Evolutionary conservation across 805 yeast genomes (phyloP).

Genomic region (Blastobotrys parvus): DNA sequence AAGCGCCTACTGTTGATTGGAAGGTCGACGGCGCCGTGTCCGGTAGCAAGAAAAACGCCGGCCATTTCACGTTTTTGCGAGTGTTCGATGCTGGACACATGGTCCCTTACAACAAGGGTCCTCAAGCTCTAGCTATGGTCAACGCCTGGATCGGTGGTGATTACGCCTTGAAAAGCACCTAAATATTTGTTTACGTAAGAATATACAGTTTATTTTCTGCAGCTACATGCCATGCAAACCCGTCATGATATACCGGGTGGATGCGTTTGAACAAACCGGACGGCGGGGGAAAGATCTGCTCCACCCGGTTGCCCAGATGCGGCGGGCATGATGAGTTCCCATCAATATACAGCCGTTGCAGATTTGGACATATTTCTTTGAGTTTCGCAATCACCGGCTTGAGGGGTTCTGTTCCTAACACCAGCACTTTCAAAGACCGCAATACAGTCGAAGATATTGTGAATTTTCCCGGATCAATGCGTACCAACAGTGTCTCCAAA

Average conservation of each 20-base stretch:
- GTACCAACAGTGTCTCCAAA: background rate
- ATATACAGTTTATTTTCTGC: background rate
- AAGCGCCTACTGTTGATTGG: constrained; percentile 26
- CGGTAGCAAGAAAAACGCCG: constrained; percentile 55
- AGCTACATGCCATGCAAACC: background rate
- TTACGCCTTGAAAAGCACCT: too few relatives aligned
- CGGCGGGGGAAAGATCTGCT: background rate
- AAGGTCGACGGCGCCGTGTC: constrained; percentile 39
- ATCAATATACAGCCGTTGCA: background rate
- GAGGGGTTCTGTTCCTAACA: background rate
- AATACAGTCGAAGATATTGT: background rate
- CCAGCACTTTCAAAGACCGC: background rate
- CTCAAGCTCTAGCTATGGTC: constrained; percentile 63
- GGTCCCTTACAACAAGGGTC: constrained; percentile 83
- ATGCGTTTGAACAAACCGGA: background rate
- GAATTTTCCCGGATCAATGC: background rate
- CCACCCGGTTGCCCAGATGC: background rate
- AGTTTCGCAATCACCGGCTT: background rate
- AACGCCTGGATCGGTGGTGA: constrained; percentile 74
- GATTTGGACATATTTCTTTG: background rate
- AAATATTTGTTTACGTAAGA: too few relatives aligned
- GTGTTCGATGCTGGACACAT: constrained; percentile 86
- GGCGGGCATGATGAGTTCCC: background rate
- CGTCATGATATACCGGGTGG: background rate
- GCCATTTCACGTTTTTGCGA: constrained; percentile 68